Base-by-base conservation (phyloP, 73 alveolate species). In the Chromera velia region DNA sequence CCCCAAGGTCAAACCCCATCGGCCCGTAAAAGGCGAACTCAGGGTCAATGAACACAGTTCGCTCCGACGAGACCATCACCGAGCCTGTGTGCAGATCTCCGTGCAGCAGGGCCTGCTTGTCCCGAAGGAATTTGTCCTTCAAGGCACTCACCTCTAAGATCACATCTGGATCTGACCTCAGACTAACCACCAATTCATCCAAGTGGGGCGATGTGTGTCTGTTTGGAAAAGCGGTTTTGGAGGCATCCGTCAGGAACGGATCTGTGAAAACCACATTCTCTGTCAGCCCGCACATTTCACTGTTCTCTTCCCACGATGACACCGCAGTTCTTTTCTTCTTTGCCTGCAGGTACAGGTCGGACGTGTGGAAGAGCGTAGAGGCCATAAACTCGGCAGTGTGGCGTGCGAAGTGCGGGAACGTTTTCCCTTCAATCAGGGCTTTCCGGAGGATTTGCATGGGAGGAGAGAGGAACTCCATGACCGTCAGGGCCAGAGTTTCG, bases 11-110 rank as follows among this genome's bases (percentile, higher is more conserved):
- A 9, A 70, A 70, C 27, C 78, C 78, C 24, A 70, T 29, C 0
- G 78, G 78, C 0, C 78, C 78, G 45, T 70, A 70, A 28, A 70
- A 70, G 0, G 78, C 78, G 45, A 70, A 70, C 27, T 70, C 78
- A 70, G 78, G 78, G 9, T 70, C 78, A 70, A 70, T 70, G n/a
- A 70, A 62, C 45, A 62, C 45, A 26, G 78, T 70, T 28, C 45
- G 32, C 26, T 29, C 32, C 9, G 33, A 31, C 0, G 78, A 34
- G 1, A 70, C 78, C 78, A 70, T 70, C 45, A 70, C 45, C 26
- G 67, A 34, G 33, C 78, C 78, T 0, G 78, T 70, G 32, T 70
- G 78, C 68, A 70, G 28, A 29, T 70, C 78, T 28, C 78, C 78
- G 27, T 70, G 78, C 33, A 70, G 33, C 33, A 70, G 78, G 27